Evolutionary conservation across 257 asterid species (phyloP).

Genomic region (Solanum piurae): DNA sequence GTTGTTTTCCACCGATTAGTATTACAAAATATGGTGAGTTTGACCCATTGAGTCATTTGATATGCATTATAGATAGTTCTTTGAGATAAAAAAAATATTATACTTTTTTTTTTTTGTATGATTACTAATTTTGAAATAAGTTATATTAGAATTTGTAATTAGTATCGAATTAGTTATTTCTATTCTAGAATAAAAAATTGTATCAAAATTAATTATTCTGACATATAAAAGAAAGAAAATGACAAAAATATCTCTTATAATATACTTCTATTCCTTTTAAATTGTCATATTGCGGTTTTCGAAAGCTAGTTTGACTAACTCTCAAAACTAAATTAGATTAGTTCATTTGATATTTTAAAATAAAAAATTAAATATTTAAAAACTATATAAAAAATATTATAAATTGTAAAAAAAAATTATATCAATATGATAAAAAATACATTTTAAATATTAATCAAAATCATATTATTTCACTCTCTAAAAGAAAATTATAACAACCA

Average conservation of each 20-base stretch:
- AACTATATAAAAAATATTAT: fast-evolving
- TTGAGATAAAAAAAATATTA: no score
- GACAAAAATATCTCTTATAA: background rate
- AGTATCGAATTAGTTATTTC: no score
- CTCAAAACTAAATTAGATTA: no score
- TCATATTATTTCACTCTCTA: fast-evolving
- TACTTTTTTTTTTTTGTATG: no score
- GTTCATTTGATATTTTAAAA: background rate
- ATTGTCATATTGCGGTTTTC: background rate
- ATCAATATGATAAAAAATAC: no score
- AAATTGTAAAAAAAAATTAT: no score
- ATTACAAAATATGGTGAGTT: background rate
- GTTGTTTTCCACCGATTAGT: background rate
- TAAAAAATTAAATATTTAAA: no score
- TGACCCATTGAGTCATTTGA: background rate
- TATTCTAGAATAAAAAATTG: no score
- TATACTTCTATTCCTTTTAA: no score
- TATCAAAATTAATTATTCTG: background rate
- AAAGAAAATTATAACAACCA: no score
- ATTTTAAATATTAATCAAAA: no score
- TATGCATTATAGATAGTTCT: no score
- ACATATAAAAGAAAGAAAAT: background rate
- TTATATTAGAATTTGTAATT: background rate
- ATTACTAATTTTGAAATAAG: background rate
- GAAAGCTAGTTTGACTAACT: background rate